Evolutionary conservation across 2,329 filamentous ascomycete genomes (phyloP).

Genomic region (Neonectria neomacrospora): DNA sequence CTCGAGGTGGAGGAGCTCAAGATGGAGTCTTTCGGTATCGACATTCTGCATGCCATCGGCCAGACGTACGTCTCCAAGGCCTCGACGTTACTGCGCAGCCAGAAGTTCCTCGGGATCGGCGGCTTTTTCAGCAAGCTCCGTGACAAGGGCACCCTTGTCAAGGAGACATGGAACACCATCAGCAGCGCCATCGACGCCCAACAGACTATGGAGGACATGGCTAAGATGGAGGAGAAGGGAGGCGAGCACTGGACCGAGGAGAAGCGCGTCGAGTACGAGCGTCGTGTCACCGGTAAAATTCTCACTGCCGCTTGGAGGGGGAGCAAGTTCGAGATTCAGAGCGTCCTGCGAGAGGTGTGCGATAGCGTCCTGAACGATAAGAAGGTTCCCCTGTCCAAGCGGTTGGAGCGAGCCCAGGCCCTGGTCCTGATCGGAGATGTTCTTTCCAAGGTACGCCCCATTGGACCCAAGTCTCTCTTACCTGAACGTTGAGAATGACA

Average conservation of each 20-base stretch:
- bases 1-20: constrained; percentile 98
- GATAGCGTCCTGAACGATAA: constrained; percentile 84
- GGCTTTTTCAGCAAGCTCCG: constrained; percentile 95
- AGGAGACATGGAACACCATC: constrained; percentile 99
- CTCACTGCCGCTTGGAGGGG: constrained; percentile 96
- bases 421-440: constrained; percentile 90
- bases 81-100: constrained; percentile 87
- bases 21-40: constrained; percentile 98
- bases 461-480: constrained; percentile 5
- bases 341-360: constrained; percentile 93
- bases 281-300: constrained; percentile 96
- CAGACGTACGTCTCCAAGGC: constrained; percentile 90
- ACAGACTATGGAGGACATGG: constrained; percentile 99
- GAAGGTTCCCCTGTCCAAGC: constrained; percentile 83
- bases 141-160: constrained; percentile 96
- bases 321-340: constrained; percentile 97
- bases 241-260: constrained; percentile 99
- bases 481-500: constrained; percentile 13
- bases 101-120: constrained; percentile 95
- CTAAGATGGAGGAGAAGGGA: constrained; percentile 90
- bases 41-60: constrained; percentile 95
- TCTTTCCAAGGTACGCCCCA: constrained; percentile 77
- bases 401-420: constrained; percentile 90
- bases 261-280: constrained; percentile 94
- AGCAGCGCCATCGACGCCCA: constrained; percentile 96